Base-by-base conservation (phyloP, 2,329 filamentous ascomycete genomes). In the Tolypocladium album region DNA sequence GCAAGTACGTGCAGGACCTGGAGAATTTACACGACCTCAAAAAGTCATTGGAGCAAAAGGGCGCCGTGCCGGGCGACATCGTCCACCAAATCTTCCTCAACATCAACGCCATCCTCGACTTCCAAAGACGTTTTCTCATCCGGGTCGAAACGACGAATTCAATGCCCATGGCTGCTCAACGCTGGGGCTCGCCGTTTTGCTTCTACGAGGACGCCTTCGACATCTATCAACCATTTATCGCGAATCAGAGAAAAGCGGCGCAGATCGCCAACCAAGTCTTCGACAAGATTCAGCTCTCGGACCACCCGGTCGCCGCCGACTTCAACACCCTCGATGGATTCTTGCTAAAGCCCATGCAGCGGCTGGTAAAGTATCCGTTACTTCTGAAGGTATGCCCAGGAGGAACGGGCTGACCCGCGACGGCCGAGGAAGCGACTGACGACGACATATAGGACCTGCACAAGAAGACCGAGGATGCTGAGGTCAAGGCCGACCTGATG, bases 1-100 rank as follows among this genome's bases (percentile, higher is more conserved):
- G 94, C 63, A 97, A 97, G 75, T 99, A 99, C 67, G 94, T 97
- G 4, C 92, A 97, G 72, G 94, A 99, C 77, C 77, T 99, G 58
- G 93, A 97, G 72, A 93, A 96, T 66, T 75, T 99, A 42, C 92
- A 97, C 72, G 88, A 92, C 57, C 82, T 97, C 70, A 97, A 96
- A 76, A 93, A 90, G 75, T 85, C 88, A 31, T 80, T 97, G 59
- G 92, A 97, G 67, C 89, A 95, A 70, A 92, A 88, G 65, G 92
- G 92, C 43, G 85, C 91, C 43, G 86, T 97, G 64, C 89, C 90
- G 2, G 93, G 94, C 59, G 94, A 99, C 71, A 85, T 88, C 12
- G 88, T 96, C 27, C 92, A 97, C 75, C 87, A 92, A 69, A 97
- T 99, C 63, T 99, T 99, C 75, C 81, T 97, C 63, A 99, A 99